Conservation (phyloP, 2,329 filamentous ascomycete species). For the Botrytis byssoidea region DNA sequence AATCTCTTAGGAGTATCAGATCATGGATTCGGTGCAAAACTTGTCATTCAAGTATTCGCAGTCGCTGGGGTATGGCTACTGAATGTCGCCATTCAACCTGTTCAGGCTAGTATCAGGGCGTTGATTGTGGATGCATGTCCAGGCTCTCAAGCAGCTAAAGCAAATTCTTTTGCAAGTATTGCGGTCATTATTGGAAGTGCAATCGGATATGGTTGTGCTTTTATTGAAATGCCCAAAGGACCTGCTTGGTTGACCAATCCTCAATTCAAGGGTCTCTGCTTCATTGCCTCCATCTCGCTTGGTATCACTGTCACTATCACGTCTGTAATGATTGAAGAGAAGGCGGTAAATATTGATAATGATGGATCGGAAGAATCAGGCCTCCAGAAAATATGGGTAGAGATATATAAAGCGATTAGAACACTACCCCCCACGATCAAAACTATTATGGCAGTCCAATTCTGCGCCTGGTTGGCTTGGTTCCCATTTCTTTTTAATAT, state of each 20-base stretch:
- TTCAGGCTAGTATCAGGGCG: slow-evolving; percentile 38
- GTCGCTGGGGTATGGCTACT: slow-evolving; percentile 47
- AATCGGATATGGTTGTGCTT: slow-evolving; percentile 31
- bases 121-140: slow-evolving; percentile 39
- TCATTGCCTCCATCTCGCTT: not conserved
- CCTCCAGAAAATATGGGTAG: not conserved
- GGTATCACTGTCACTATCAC: not conserved
- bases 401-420: not conserved
- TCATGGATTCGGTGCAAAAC: not conserved
- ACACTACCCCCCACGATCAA: not conserved
- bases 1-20: not conserved
- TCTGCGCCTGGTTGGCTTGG: not conserved
- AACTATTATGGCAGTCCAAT: not conserved
- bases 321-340: not conserved
- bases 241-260: not conserved
- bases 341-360: not conserved
- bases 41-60: slow-evolving; percentile 40
- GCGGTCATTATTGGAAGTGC: slow-evolving; percentile 37
- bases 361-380: not conserved
- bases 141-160: slow-evolving; percentile 34
- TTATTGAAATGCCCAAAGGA: not conserved
- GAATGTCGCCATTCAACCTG: slow-evolving; percentile 38
- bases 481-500: not conserved
- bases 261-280: not conserved
- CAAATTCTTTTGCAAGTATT: slow-evolving; percentile 37